Evolutionary conservation across 257 asterid species (phyloP).

Genomic region (Ilex asprella): DNA sequence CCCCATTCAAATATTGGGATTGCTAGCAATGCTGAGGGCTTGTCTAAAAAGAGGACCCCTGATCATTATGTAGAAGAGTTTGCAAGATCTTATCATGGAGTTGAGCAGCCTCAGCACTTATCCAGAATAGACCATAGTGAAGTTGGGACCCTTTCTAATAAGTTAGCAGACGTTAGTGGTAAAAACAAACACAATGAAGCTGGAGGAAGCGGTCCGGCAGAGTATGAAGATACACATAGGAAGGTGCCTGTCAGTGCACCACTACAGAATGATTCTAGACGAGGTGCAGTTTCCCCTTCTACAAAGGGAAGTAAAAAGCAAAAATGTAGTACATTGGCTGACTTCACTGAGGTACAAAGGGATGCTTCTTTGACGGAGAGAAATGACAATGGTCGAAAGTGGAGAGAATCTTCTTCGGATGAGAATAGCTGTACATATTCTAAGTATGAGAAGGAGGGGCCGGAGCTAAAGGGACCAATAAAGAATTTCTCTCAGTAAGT

Average conservation of each 20-base stretch:
- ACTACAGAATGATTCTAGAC: slow-evolving; percentile 42
- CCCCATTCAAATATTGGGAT: slow-evolving; percentile 31
- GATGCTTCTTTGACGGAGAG: slow-evolving; percentile 51
- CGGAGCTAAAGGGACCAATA: slow-evolving; percentile 79
- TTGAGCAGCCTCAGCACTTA: slow-evolving; percentile 36
- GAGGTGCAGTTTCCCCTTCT: slow-evolving; percentile 33
- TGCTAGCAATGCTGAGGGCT: slow-evolving; percentile 40
- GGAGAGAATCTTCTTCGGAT: slow-evolving; percentile 57
- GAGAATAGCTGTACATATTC: slow-evolving; percentile 52
- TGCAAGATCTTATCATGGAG: slow-evolving; percentile 44
- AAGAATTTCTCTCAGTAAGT: slow-evolving; percentile 76
- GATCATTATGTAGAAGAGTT: slow-evolving; percentile 44
- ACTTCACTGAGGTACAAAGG: slow-evolving; percentile 43
- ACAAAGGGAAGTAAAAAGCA: slow-evolving; percentile 53
- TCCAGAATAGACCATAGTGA: slow-evolving; percentile 40
- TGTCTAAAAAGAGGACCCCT: slow-evolving; percentile 45
- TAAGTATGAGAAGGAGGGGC: slow-evolving; percentile 81
- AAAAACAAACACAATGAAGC: slow-evolving; percentile 42
- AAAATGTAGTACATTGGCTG: slow-evolving; percentile 39
- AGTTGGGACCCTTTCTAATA: slow-evolving; percentile 34
- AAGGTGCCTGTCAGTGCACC: slow-evolving; percentile 32
- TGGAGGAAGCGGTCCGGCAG: slow-evolving; percentile 31
- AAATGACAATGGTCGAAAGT: slow-evolving; percentile 43
- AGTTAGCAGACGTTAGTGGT: slow-evolving; percentile 33
- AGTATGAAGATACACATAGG: slow-evolving; percentile 37